Evolutionary conservation across 257 asterid species (phyloP).

Genomic region (Solanum chilense): DNA sequence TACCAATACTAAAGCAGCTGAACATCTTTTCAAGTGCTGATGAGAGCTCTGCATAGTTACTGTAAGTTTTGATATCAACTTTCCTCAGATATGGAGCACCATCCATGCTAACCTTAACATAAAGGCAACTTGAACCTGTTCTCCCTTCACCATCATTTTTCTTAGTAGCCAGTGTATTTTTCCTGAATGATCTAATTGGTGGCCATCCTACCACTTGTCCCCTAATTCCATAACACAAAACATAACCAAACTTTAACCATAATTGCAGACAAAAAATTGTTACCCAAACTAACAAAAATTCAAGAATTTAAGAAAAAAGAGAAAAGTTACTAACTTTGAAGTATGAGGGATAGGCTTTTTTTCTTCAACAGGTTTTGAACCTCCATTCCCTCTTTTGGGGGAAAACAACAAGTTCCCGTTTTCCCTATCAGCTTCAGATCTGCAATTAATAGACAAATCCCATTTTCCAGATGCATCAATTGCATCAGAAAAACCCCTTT

Average conservation of each 20-base stretch:
- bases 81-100: conserved; percentile 88
- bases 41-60: conserved; percentile 51
- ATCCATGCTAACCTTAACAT: conserved; percentile 83
- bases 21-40: conserved; percentile 78
- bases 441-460: conserved; percentile 46
- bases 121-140: conserved; percentile 38
- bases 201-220: conserved; percentile 93
- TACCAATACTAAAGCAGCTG: conserved; percentile 79
- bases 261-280: neutral
- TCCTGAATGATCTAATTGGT: conserved; percentile 70
- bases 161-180: conserved; percentile 49
- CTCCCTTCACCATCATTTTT: conserved; percentile 20
- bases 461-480: conserved; percentile 64
- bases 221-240: conserved; percentile 21
- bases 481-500: conserved; percentile 70
- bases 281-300: neutral
- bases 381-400: conserved; percentile 17
- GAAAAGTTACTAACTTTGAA: conserved; percentile 21
- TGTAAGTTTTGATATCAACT: conserved; percentile 57
- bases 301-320: neutral
- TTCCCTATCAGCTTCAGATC: conserved; percentile 41
- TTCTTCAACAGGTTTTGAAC: neutral
- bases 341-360: conserved; percentile 10
- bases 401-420: conserved; percentile 22
- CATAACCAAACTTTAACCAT: neutral